These are phyloP conservation scores for Ceratobasidium sp. DNA, from an alignment of 1,284 basidiomycete genomes.

Conservation along the genomic window DNA sequence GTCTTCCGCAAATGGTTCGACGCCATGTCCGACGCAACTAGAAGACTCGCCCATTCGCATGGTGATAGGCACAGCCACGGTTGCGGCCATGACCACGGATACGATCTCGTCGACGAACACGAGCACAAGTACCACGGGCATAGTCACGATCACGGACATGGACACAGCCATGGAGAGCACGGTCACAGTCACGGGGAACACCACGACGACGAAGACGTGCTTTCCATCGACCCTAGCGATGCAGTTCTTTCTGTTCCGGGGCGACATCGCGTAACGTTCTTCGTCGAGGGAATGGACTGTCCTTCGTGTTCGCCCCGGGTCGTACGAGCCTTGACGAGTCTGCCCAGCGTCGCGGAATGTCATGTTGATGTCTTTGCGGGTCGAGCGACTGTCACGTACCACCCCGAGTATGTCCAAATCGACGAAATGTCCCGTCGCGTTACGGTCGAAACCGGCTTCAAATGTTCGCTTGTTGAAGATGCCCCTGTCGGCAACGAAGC, in stretches of 20 bases:
- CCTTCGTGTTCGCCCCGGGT: conserved; percentile 43
- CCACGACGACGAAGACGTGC: neutral
- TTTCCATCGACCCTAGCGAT: neutral
- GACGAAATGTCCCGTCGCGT: conserved; percentile 30
- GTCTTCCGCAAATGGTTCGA: too few relatives aligned
- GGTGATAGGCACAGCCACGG: neutral
- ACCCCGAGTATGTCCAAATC: conserved; percentile 23
- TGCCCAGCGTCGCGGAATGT: conserved; percentile 38
- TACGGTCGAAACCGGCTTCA: conserved; percentile 18
- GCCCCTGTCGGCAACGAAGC: conserved; percentile 1
- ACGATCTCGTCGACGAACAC: neutral
- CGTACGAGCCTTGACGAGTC: conserved; percentile 30
- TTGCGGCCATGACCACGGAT: conserved; percentile 1
- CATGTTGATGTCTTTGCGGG: conserved; percentile 40
- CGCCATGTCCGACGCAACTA: too few relatives aligned
- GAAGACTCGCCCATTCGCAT: conserved; percentile 9
- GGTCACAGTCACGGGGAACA: neutral
- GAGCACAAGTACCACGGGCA: neutral
- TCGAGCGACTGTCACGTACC: conserved; percentile 38
- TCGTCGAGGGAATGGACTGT: conserved; percentile 44
- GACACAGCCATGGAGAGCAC: conserved; percentile 1
- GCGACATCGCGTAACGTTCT: conserved; percentile 17
- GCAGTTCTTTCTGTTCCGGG: neutral
- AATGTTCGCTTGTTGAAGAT: conserved; percentile 15
- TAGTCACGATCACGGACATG: conserved; percentile 3